Evolutionary conservation across 352 stramenopile genomes (phyloP), one percentile per base, ranked within the genome.

Genomic region (Phytophthora niederhauseri): DNA sequence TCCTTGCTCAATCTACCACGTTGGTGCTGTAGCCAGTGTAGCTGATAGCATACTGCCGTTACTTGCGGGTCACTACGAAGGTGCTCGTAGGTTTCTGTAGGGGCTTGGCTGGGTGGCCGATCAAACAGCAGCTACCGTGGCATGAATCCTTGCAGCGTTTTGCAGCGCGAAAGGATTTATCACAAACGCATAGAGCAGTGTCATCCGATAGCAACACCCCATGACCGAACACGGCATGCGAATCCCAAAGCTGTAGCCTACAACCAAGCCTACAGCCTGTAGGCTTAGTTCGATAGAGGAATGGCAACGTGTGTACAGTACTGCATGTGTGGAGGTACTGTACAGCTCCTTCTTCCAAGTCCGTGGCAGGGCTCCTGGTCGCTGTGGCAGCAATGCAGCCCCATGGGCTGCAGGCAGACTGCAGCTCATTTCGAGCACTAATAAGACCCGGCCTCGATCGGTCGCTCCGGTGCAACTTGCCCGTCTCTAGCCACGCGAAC

Each of bases 401-500:
- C 15, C 31, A 38, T 38, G 31, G 15, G 24, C 30, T 11, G 30
- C 12, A 6, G 11, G 30, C 30, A 34, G 30, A 9, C 30, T 12
- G 30, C 6, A 34, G 3, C 28, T 9, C 36, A 17, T 15, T 41
- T 6, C 34, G 11, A 17, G 34, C 34, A 17, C 34, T 0, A 43
- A 43, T 0, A 43, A 43, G 34, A 17, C 34, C 34, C 14, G 11
- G 36, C 36, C 36, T 43, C 36, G n/a, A 8, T 43, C 36, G 4
- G 36, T 15, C 36, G n/a, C 36, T 45, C 14, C 14, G 36, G 17
- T 24, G 24, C 49, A 31, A 55, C 20, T 55, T 55, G 22, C 49
- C 48, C 22, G 49, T 55, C 49, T 55, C 45, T 45, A 30, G 15
- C 22, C 57, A 64, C 52, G 22, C 59, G 59, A 66, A 66, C 48